These are phyloP conservation scores for Deinandra increscens DNA, from an alignment of 129 eudicot genomes.

Conservation along the genomic window DNA sequence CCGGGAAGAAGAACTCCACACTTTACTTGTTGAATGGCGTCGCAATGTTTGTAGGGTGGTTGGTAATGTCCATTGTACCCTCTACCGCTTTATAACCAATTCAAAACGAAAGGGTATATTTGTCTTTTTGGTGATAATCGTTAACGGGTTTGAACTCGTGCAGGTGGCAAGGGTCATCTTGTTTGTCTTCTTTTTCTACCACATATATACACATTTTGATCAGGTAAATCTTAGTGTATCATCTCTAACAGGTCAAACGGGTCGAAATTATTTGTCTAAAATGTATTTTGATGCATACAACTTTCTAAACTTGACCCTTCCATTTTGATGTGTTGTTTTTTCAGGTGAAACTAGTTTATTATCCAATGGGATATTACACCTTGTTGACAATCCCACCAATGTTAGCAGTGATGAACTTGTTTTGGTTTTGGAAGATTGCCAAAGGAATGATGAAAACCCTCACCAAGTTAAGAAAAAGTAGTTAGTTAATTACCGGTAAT, in stretches of 20 bases:
- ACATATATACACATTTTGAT: slow-evolving; percentile 67
- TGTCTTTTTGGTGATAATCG: slow-evolving; percentile 8
- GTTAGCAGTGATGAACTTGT: slow-evolving; percentile 62
- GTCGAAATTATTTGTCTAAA: background rate
- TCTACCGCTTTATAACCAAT: background rate
- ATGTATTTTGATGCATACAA: background rate
- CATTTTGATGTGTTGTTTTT: slow-evolving; percentile 1
- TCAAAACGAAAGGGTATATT: background rate
- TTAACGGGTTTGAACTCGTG: slow-evolving; percentile 11
- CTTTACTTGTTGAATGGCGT: slow-evolving; percentile 68
- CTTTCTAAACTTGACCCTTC: background rate
- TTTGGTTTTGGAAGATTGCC: slow-evolving; percentile 90
- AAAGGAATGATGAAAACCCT: slow-evolving; percentile 81
- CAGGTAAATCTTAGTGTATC: slow-evolving; percentile 44
- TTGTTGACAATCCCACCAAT: slow-evolving; percentile 51
- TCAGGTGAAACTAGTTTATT: slow-evolving; percentile 63
- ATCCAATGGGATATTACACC: slow-evolving; percentile 67
- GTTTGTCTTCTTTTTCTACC: slow-evolving; percentile 68
- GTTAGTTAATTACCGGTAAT: slow-evolving; percentile 25
- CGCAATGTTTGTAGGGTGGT: slow-evolving; percentile 79
- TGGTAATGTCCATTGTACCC: slow-evolving; percentile 53
- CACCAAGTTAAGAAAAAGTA: slow-evolving; percentile 41
- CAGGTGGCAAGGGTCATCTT: slow-evolving; percentile 76
- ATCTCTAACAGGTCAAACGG: background rate
- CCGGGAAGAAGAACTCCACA: slow-evolving; percentile 66